Conservation (phyloP, 805 yeast species). For the Wickerhamomyces kurtzmanii region DNA sequence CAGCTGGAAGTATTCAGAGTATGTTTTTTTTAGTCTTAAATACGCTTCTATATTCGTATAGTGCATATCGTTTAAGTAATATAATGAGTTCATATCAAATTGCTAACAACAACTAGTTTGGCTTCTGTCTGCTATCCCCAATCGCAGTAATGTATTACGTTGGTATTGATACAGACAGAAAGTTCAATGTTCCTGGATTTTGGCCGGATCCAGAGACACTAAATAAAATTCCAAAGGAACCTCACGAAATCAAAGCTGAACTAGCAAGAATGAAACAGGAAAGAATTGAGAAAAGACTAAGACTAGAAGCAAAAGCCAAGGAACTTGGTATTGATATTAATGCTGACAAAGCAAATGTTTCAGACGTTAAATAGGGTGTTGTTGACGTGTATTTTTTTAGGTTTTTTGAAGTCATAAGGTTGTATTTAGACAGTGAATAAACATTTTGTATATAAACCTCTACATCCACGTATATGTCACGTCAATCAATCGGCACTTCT, state of each 20-base stretch:
- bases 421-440: too few relatives aligned
- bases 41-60: too few relatives aligned
- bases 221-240: constrained; percentile 88
- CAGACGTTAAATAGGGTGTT: constrained; percentile 7
- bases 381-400: too few relatives aligned
- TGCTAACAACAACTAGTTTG: too few relatives aligned
- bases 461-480: too few relatives aligned
- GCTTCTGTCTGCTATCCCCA: constrained; percentile 80
- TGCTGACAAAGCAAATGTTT: constrained; percentile 28
- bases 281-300: constrained; percentile 59
- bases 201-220: constrained; percentile 96
- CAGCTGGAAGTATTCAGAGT: constrained; percentile 45
- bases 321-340: constrained; percentile 53
- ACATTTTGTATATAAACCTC: too few relatives aligned
- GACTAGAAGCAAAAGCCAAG: constrained; percentile 61
- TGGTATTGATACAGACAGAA: constrained; percentile 82
- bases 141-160: constrained; percentile 89
- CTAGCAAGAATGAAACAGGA: constrained; percentile 79
- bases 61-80: too few relatives aligned
- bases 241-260: constrained; percentile 85
- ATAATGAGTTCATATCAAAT: too few relatives aligned
- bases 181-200: constrained; percentile 85
- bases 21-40: constrained; percentile 9
- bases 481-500: too few relatives aligned
- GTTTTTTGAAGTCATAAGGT: too few relatives aligned